Base-by-base conservation (phyloP, 208 protist species). In the Vickermania spadyakhi region DNA sequence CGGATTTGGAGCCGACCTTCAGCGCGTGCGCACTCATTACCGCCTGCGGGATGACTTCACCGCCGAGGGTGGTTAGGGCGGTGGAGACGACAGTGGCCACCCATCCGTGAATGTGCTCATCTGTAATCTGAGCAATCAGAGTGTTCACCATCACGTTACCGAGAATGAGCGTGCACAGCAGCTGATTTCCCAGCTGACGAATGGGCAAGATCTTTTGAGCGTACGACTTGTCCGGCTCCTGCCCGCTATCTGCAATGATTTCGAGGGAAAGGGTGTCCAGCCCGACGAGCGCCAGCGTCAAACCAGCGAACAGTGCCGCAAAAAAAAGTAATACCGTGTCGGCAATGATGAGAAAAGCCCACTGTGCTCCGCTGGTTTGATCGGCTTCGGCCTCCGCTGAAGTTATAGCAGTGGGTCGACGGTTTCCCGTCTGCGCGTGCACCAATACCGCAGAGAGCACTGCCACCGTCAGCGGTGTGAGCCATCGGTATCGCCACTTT, bases 71-170 rank as follows among this genome's bases (percentile, higher is more conserved):
- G 61, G 97, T 98, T 42, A 97, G 70, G 1, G 82, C 74, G 1
- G 96, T 97, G 0, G 96, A 94, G 50, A 97, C 57, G 55, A 96
- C 56, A 21, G 96, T 92, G 11, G 91, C 89, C 2, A 93, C 56
- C 77, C 91, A 90, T 22, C 90, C 89, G 70, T 83, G 76, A 51
- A 96, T 70, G 69, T 91, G 85, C 0, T 79, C 85, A 68, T 90
- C 80, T 11, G 93, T 97, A 53, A 99, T 86, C 64, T 94, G 83
- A 7, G 94, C 91, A 63, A 99, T 93, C 26, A 96, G 81, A 28
- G 91, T 87, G 77, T 98, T 99, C 28, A 98, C 96, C 66, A 96
- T 91, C 3, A 98, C 96, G 69, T 98, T 98, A 66, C 97, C 96
- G 18, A 98, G 60, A 61, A 98, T 94, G 28, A 98, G 68, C 1